These are phyloP conservation scores for Lolium perenne DNA, from an alignment of 176 grass and related monocot species.

Conservation along the genomic window DNA sequence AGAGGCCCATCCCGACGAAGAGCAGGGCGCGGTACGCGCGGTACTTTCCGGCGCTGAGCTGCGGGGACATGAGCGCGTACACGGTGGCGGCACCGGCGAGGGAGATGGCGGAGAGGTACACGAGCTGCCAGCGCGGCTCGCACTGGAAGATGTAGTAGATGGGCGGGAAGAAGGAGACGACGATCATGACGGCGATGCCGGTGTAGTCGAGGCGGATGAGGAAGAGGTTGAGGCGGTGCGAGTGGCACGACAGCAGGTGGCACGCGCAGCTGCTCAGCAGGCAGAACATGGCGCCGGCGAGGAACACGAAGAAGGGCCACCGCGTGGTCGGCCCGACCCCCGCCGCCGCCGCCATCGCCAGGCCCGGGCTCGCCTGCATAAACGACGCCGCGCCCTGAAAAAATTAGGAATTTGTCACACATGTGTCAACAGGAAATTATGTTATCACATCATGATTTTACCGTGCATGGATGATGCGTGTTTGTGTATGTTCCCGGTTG, in stretches of 20 bases:
- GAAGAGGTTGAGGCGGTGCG: constrained; percentile 77
- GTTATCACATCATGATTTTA: not conserved
- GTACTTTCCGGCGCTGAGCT: constrained; percentile 55
- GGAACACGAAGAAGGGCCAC: constrained; percentile 96
- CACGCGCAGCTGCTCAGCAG: constrained; percentile 83
- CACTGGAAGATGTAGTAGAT: constrained; percentile 99
- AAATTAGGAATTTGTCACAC: not conserved
- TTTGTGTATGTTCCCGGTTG: not conserved
- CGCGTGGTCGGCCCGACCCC: constrained; percentile 7
- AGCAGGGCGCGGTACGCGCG: constrained; percentile 72
- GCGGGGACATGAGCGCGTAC: constrained; percentile 74
- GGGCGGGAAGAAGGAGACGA: constrained; percentile 91
- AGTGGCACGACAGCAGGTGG: constrained; percentile 91
- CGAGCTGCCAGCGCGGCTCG: constrained; percentile 67
- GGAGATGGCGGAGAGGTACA: constrained; percentile 80
- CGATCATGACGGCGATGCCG: constrained; percentile 90
- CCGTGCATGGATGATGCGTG: not conserved
- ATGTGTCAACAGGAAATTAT: not conserved
- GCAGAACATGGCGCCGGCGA: constrained; percentile 90
- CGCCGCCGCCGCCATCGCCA: constrained; percentile 26
- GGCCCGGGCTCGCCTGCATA: constrained; percentile 51
- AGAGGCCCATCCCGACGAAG: constrained; percentile 92
- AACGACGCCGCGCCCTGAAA: constrained; percentile 68
- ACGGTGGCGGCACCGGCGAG: constrained; percentile 62
- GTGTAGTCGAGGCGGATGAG: constrained; percentile 88